These are phyloP conservation scores for Diplosphaera chodatii DNA, from an alignment of 139 green algal species.

Conservation along the genomic window DNA sequence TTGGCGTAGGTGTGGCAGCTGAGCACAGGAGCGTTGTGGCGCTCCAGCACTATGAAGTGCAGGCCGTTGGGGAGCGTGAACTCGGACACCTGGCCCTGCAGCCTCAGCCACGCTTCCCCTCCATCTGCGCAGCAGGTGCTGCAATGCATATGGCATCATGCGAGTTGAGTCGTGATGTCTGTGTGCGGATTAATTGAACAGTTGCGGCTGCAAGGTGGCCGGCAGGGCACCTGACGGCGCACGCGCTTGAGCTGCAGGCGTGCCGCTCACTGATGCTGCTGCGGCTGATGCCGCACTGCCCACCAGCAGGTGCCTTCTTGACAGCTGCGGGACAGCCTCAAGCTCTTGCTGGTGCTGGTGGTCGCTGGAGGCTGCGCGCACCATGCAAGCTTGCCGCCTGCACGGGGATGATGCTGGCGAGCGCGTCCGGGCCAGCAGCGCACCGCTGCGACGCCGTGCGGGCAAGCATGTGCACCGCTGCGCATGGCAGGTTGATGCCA, in stretches of 20 bases:
- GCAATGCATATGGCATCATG: neutral
- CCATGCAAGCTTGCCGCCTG: no score
- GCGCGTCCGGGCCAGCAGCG: no score
- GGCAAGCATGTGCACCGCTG: no score
- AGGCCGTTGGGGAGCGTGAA: conserved; percentile 86
- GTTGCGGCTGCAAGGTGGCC: neutral
- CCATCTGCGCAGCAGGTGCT: neutral
- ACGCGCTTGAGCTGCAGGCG: neutral
- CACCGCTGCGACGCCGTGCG: no score
- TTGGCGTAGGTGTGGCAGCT: conserved; percentile 65
- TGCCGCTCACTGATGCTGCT: neutral
- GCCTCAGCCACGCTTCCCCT: conserved; percentile 2
- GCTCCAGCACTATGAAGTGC: conserved; percentile 74
- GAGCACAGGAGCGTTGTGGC: conserved; percentile 63
- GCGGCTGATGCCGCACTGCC: neutral
- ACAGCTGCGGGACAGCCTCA: no score
- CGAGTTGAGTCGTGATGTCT: no score
- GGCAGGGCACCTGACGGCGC: neutral
- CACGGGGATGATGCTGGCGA: no score
- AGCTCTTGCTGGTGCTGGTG: no score
- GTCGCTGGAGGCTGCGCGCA: no score
- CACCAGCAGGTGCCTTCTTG: no score
- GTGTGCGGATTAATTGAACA: neutral
- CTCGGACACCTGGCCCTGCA: conserved; percentile 53
- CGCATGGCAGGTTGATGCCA: no score